Evolutionary conservation across 2,329 filamentous ascomycete genomes (phyloP).

Genomic region (Fusarium udum): DNA sequence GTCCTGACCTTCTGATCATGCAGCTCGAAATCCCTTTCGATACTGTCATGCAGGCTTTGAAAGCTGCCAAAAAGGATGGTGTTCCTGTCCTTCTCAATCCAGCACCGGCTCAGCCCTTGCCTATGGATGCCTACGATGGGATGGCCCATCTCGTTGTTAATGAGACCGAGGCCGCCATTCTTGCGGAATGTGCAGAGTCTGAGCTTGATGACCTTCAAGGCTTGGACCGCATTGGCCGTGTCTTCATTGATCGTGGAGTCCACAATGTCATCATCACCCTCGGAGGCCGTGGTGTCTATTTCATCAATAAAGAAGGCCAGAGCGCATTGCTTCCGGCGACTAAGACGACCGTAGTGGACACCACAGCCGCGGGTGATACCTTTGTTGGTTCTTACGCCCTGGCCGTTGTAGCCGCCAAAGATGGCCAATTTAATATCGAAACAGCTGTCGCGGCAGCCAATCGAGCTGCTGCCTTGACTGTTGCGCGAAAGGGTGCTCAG

Average conservation of each 20-base stretch:
- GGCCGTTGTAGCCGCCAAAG: constrained; percentile 65
- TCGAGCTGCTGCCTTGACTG: constrained; percentile 53
- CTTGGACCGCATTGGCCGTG: constrained; percentile 58
- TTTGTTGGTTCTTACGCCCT: constrained; percentile 91
- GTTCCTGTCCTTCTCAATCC: constrained; percentile 84
- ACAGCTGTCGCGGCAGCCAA: constrained; percentile 66
- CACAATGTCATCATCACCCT: constrained; percentile 84
- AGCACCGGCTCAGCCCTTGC: constrained; percentile 77
- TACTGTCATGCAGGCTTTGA: constrained; percentile 71
- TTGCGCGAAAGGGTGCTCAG: constrained; percentile 55
- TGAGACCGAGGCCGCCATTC: constrained; percentile 84
- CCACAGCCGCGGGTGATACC: constrained; percentile 92
- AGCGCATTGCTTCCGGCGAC: constrained; percentile 67
- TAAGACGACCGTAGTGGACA: constrained; percentile 84
- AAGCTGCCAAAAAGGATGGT: constrained; percentile 55
- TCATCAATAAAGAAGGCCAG: constrained; percentile 55
- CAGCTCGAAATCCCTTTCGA: constrained; percentile 80
- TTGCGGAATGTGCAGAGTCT: constrained; percentile 65
- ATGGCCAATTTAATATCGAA: constrained; percentile 60
- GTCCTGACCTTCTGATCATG: constrained; percentile 74
- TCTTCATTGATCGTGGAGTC: constrained; percentile 77
- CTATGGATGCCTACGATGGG: constrained; percentile 69
- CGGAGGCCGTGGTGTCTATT: constrained; percentile 81
- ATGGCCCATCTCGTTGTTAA: constrained; percentile 88
- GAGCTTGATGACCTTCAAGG: constrained; percentile 60